phyloP scores from a whole-genome alignment of 2,329 filamentous ascomycete genomes.

The Dothistroma pini region DNA sequence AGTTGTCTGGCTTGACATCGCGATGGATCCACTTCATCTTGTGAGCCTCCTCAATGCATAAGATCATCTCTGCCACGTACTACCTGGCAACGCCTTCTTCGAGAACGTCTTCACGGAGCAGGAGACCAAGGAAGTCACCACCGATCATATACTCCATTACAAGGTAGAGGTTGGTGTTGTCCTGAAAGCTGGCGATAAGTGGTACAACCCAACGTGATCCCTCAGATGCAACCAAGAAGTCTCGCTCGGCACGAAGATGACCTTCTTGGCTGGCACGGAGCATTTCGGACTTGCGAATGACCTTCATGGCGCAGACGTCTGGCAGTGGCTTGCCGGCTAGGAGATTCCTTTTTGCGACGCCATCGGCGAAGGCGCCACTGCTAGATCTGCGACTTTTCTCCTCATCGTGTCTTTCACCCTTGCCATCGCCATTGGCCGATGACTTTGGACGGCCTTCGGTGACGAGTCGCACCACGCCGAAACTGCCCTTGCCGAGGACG shows the following conservation, averaged over 20 bases:
- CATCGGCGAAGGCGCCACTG: conserved; percentile 20
- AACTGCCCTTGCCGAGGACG: conserved; percentile 87
- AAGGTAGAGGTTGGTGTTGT: conserved; percentile 77
- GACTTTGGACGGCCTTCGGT: conserved; percentile 48
- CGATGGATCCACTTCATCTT: conserved; percentile 86
- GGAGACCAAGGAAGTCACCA: conserved; percentile 82
- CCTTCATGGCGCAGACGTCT: conserved; percentile 91
- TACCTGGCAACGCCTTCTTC: conserved; percentile 75
- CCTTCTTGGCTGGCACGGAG: conserved; percentile 86
- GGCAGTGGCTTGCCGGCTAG: conserved; percentile 37
- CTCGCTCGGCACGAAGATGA: conserved; percentile 83
- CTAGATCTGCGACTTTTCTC: conserved; percentile 2
- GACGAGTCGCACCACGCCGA: conserved; percentile 85
- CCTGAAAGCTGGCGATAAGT: conserved; percentile 84
- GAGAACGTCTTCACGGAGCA: conserved; percentile 81
- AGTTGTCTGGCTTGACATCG: conserved; percentile 97
- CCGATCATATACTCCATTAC: conserved; percentile 99
- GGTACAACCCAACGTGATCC: conserved; percentile 90
- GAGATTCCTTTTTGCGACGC: conserved; percentile 27
- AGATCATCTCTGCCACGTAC: conserved; percentile 93
- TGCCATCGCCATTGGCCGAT: neutral
- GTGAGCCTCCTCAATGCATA: conserved; percentile 91
- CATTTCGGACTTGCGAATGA: conserved; percentile 93
- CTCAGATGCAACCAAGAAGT: conserved; percentile 85
- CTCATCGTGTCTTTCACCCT: neutral